Evolutionary conservation across 306 rosid genomes (phyloP), one percentile per base, ranked within the genome.

Genomic region (Cicer yamashitae): DNA sequence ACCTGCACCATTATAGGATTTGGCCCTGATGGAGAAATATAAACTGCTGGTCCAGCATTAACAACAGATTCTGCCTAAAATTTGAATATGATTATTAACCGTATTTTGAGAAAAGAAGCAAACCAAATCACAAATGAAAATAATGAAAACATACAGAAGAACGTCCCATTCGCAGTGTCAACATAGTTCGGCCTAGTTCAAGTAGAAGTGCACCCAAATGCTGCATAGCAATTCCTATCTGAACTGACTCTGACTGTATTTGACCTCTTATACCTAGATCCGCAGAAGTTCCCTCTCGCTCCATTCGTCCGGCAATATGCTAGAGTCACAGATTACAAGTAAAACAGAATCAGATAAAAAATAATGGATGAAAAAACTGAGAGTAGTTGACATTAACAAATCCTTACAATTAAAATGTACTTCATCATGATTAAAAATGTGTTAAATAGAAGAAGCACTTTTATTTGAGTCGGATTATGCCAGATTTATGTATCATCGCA

Each of bases 1-100:
- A 96, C 99, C 99, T 96, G 99, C 81, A 84, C 99, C 99, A 96
- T 92, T 56, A 96, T 84, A 64, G 99, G 98, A 87, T 92, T 96
- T 62, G 99, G 99, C 65, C 99, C 99, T 58, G 89, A 82, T 34
- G 98, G 93, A 62, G 99, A 96, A 57, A 96, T 88, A 79, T 96
- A 96, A 78, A 96, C 96, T 54, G 99, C 93, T 22, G 99, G 99
- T 79, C 99, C 99, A 76, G 98, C 84, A 77, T 96, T 96, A 73
- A 96, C 88, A 67, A 69, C 84, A 53, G 89, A 85, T 82, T 90
- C 92, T 48, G 85, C 99, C 99, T 96, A 92, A 81, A 88, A 53
- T 20, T 65, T 58, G 57, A 64, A 73, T 25, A 74, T 79, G 72
- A 15, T 70, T 62, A 10, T 15, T 22, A 78, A 65, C 10, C 44